These are phyloP conservation scores for Paratinospora sagittata DNA, from an alignment of 164 flowering plant genomes.

Conservation along the genomic window DNA sequence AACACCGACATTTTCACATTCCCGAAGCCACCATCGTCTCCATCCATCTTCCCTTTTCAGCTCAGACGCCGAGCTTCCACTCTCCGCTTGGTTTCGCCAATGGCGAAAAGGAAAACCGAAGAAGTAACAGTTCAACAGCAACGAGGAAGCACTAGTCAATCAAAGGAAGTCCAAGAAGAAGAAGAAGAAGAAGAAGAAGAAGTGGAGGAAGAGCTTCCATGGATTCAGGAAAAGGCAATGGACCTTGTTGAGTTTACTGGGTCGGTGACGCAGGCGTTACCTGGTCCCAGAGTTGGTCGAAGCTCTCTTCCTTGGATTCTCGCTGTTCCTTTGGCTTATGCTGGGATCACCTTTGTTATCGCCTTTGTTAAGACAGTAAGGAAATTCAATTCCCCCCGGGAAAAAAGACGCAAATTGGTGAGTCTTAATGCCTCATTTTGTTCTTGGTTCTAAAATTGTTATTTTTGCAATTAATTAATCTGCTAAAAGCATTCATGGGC, in stretches of 20 bases:
- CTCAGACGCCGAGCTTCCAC: not conserved
- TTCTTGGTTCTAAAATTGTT: not conserved
- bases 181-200: no score
- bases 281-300: slow-evolving; percentile 83
- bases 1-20: not conserved
- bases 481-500: no score
- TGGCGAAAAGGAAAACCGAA: slow-evolving; percentile 18
- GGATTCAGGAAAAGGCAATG: slow-evolving; percentile 94
- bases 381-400: slow-evolving; percentile 66
- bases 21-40: not conserved
- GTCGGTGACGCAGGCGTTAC: slow-evolving; percentile 78
- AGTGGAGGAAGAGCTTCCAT: slow-evolving; percentile 77
- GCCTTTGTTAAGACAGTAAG: slow-evolving; percentile 68
- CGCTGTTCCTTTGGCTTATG: slow-evolving; percentile 70
- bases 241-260: slow-evolving; percentile 93
- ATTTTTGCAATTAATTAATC: not conserved
- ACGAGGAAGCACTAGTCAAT: slow-evolving; percentile 7
- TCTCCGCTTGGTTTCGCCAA: slow-evolving; percentile 7
- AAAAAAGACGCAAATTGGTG: slow-evolving; percentile 61
- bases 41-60: not conserved
- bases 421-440: not conserved
- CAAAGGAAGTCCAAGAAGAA: slow-evolving; percentile 9
- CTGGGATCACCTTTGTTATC: slow-evolving; percentile 60
- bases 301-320: slow-evolving; percentile 85
- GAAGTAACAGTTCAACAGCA: slow-evolving; percentile 8